Conservation (phyloP, 1,284 basidiomycete genomes). For the Austroboletus novae-zelandiae region DNA sequence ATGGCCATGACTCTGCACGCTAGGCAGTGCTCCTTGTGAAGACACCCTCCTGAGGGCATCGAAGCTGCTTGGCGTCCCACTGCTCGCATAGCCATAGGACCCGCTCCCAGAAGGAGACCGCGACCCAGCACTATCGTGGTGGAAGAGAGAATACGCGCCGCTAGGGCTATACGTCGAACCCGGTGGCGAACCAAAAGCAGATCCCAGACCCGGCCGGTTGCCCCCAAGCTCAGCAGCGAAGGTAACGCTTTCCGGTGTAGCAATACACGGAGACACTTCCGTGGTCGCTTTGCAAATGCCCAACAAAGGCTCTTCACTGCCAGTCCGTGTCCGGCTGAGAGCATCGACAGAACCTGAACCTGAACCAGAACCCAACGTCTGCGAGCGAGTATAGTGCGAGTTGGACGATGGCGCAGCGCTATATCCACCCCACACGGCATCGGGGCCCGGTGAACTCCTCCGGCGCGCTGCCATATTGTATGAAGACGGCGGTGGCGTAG, state of each 20-base stretch:
- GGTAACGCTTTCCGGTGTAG: constrained; percentile 10
- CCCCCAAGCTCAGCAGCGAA: constrained; percentile 4
- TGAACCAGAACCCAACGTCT: constrained; percentile 28
- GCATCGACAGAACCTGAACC: constrained; percentile 26
- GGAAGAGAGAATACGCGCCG: constrained; percentile 5
- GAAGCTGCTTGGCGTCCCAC: constrained; percentile 25
- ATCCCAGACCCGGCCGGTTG: constrained; percentile 21
- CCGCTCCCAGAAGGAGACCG: constrained; percentile 24
- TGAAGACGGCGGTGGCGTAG: constrained; percentile 29
- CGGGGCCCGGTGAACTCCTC: constrained; percentile 29
- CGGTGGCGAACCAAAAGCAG: constrained; percentile 28
- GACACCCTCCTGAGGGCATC: constrained; percentile 30
- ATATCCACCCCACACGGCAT: constrained; percentile 28
- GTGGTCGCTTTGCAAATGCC: constrained; percentile 16
- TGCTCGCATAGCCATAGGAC: constrained; percentile 26
- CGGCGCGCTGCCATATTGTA: constrained; percentile 19
- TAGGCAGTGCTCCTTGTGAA: constrained; percentile 31
- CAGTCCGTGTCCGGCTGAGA: constrained; percentile 27
- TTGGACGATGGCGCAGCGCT: constrained; percentile 23
- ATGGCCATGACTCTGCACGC: constrained; percentile 16
- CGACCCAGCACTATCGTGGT: constrained; percentile 21
- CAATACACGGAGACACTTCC: constrained; percentile 8
- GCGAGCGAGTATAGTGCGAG: constrained; percentile 30
- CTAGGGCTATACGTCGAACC: constrained; percentile 20
- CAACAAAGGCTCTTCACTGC: constrained; percentile 31